A percentile compares a stretch with the other conserved stretches of the same genome.
These are phyloP conservation scores for Colletotrichum horii DNA, from an alignment of 2,329 filamentous ascomycete species.

Conservation along the genomic window DNA sequence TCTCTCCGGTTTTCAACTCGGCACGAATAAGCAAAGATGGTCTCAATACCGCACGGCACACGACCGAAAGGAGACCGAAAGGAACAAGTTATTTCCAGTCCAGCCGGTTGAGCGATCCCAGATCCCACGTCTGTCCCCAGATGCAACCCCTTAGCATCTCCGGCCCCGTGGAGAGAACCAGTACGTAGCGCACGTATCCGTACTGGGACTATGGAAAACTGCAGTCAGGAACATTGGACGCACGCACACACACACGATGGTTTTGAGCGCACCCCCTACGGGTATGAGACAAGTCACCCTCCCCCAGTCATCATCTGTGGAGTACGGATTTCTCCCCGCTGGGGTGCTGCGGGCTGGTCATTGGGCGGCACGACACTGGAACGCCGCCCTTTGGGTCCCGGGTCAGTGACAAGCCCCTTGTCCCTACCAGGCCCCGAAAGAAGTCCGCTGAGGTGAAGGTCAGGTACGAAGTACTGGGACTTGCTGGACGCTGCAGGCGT, in stretches of 20 bases:
- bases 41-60: background rate
- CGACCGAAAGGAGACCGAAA: background rate
- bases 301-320: background rate
- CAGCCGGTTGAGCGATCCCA: background rate
- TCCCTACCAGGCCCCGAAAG: background rate
- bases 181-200: background rate
- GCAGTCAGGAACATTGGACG: background rate
- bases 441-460: constrained; percentile 8
- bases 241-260: background rate
- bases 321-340: constrained; percentile 20
- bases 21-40: background rate
- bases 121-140: constrained; percentile 8
- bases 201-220: background rate
- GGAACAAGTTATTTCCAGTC: background rate
- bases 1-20: background rate
- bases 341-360: background rate
- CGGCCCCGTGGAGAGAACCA: constrained; percentile 12
- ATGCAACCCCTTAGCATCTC: constrained; percentile 12
- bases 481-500: constrained; percentile 16
- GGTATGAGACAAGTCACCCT: background rate
- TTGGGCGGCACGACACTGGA: background rate
- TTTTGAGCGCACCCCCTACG: constrained; percentile 4
- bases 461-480: constrained; percentile 12
- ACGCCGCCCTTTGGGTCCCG: constrained; percentile 1
- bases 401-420: constrained; percentile 16